Base-by-base conservation (phyloP, 371 early-diverging fungal genomes). In the Rhizopus arrhizus region DNA sequence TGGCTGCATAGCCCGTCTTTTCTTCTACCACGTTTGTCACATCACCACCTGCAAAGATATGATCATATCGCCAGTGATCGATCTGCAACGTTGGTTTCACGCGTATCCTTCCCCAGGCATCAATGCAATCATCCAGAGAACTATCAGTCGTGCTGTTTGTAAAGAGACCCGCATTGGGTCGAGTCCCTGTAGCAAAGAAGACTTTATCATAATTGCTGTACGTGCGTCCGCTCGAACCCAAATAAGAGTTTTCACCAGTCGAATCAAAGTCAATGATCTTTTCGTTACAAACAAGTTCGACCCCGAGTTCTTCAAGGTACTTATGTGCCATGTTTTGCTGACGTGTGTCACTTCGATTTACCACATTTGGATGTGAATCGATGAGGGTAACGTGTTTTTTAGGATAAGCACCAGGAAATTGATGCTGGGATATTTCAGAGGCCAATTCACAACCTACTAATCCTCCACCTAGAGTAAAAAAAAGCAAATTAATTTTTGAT, bases 31-130 rank as follows among this genome's bases (percentile, higher is more conserved):
- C 68, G 12, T 86, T 78, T 35, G 80, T 74, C 48, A 85, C 84
- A 57, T 89, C 89, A 3, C 89, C 89, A 3, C 85, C 83, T 5
- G 85, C 77, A 62, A 86, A 88, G 50, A 89, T 83, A 59, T 85
- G 77, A 3, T 72, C 64, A 46, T 80, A 78, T 16, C 75, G 77
- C 10, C 70, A 73, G 29, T 85, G 78, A 47, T 75, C 74, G 5
- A 89, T 53, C 59, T 89, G 89, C 56, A 85, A 58, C 10, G 87
- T 87, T 31, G 83, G 75, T 34, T 73, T 73, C 48, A 88, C 85
- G 11, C 72, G 65, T 57, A 89, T 72, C 33, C 74, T 58, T 5
- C 68, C 73, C 63, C 68, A 62, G 28, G 58, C 41, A 43, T 76
- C 77, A 8, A 73, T 40, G 43, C 70, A 66, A 15, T 48, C 48